These are phyloP conservation scores for Gaultheria prostrata DNA, from an alignment of 148 eudicot species.

Conservation along the genomic window DNA sequence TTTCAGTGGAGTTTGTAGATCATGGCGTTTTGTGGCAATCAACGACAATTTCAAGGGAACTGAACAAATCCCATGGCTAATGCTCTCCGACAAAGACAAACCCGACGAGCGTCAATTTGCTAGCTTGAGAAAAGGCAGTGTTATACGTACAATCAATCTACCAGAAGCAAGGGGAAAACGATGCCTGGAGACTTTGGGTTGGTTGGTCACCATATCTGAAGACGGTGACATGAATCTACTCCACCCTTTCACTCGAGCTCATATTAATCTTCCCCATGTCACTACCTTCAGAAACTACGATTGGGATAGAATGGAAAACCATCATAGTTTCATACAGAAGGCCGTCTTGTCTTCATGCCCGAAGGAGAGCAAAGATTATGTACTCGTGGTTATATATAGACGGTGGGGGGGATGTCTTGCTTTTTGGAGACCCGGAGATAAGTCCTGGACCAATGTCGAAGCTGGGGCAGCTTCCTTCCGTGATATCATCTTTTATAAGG, in stretches of 20 bases:
- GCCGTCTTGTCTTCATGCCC: slow-evolving; percentile 11
- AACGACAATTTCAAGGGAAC: not conserved
- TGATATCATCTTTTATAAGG: not conserved
- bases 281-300: not conserved
- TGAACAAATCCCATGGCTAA: slow-evolving; percentile 7
- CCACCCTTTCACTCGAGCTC: slow-evolving; percentile 1
- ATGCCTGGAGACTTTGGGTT: not conserved
- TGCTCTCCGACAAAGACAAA: not conserved
- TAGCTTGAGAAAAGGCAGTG: not conserved
- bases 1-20: not conserved
- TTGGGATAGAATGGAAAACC: too few species aligned
- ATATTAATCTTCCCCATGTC: not conserved
- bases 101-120: not conserved
- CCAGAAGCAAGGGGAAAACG: slow-evolving; percentile 4
- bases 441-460: not conserved
- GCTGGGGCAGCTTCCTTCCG: rapidly evolving
- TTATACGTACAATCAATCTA: not conserved
- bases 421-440: not conserved
- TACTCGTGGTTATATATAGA: not conserved
- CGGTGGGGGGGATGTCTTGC: not conserved
- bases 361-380: not conserved
- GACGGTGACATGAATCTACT: not conserved
- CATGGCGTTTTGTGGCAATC: not conserved
- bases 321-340: not conserved
- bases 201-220: not conserved